Evolutionary conservation across 1,139 yeast genomes (phyloP).

Genomic region (Pneumocystis jirovecii): DNA sequence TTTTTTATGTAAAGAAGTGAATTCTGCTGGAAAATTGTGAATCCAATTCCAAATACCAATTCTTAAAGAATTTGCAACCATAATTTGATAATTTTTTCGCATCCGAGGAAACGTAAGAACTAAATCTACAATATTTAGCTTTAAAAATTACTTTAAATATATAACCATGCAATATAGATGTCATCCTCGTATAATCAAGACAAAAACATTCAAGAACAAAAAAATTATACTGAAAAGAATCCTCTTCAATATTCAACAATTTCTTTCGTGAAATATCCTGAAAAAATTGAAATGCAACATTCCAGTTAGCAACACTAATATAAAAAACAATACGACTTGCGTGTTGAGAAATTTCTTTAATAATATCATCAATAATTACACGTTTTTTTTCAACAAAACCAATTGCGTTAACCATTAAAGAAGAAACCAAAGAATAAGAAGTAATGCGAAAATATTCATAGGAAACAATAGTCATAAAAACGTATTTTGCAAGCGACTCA

Average conservation of each 20-base stretch:
- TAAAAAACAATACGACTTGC: background rate
- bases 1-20: background rate
- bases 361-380: background rate
- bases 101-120: background rate
- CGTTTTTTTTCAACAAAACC: background rate
- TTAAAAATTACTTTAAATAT: background rate
- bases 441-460: background rate
- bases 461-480: background rate
- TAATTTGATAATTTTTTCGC: background rate
- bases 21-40: background rate
- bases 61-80: background rate
- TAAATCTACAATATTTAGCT: background rate
- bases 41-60: background rate
- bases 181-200: background rate
- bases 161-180: background rate
- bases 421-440: background rate
- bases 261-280: background rate
- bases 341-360: background rate
- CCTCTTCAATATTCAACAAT: background rate
- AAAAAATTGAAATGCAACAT: background rate
- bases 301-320: background rate
- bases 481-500: background rate
- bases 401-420: background rate
- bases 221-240: background rate
- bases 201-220: background rate